Evolutionary conservation across 352 stramenopile species (phyloP).

Genomic region (Pythium volutum): DNA sequence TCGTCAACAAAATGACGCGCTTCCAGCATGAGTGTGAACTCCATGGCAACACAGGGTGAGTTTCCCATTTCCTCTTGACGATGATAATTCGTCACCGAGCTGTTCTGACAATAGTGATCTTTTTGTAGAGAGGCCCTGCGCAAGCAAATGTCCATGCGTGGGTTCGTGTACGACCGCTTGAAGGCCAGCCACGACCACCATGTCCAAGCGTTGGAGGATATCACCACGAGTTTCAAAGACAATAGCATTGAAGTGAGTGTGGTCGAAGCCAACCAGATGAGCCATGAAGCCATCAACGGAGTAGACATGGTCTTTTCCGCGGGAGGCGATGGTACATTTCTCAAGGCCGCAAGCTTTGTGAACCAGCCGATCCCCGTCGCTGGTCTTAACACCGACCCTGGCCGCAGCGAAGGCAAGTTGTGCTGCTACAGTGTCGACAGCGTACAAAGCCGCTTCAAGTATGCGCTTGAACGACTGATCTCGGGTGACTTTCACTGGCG

Average conservation of each 20-base stretch:
- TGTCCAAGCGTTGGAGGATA: conserved; percentile 81
- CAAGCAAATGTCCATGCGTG: conserved; percentile 90
- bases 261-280: conserved; percentile 76
- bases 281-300: conserved; percentile 69
- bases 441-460: conserved; percentile 65
- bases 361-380: conserved; percentile 83
- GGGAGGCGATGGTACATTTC: conserved; percentile 82
- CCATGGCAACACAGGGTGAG: conserved; percentile 76
- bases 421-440: conserved; percentile 87
- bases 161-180: conserved; percentile 84
- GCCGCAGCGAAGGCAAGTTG: conserved; percentile 81
- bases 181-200: conserved; percentile 87
- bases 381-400: conserved; percentile 83
- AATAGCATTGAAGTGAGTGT: conserved; percentile 65
- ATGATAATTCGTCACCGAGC: not conserved
- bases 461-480: conserved; percentile 64
- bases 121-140: conserved; percentile 65
- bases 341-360: conserved; percentile 85
- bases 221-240: conserved; percentile 74
- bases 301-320: conserved; percentile 87
- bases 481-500: conserved; percentile 78
- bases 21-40: conserved; percentile 85
- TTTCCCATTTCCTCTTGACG: conserved; percentile 7
- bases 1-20: conserved; percentile 87
- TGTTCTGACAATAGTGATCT: not conserved